Base-by-base conservation (phyloP, 73 alveolate species). In the Uronychia setigera region DNA sequence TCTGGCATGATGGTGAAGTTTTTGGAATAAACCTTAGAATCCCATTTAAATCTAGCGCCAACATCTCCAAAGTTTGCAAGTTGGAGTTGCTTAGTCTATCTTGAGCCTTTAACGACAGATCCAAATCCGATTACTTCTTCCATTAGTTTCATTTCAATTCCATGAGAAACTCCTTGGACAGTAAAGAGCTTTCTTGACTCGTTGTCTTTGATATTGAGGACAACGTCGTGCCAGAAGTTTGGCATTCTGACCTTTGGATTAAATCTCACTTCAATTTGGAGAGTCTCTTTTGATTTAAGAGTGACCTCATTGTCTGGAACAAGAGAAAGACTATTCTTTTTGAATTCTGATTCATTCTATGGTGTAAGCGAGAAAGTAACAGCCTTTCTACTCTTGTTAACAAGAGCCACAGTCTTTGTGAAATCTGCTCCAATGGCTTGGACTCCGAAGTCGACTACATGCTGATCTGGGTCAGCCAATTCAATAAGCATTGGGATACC, bases 121-220 rank as follows among this genome's bases (percentile, higher is more conserved):
- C 99, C 99, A 89, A 98, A 98, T 84, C 99, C 97, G 76, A 97
- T 94, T 0, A 98, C 97, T 90, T 97, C 99, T 83, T 98, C 99
- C 94, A 98, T 95, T 82, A 98, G 90, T 81, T 98, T 98, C 58
- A 98, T 96, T 87, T 98, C 99, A 35, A 98, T 97, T 1, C 99
- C 99, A 91, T 98, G 98, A 25, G 99, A 97, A 26, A 98, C 99
- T 78, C 99, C 99, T 34, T 93, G 88, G 19, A 98, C 97, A 33
- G 96, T 93, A 29, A 98, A 82, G 76, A 98, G 88, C 84, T 98
- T 94, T 82, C 97, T 95, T 26, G 96, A 86, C 83, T 98, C 99
- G 78, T 98, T 95, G 80, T 97, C 97, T 84, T 96, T 97, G 76
- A 98, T 96, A 85, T 96, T 92, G 81, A 92, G 91, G 86, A 96